Percentiles rank a stretch among this genome's conserved stretches.
Conservation (phyloP, 2,329 filamentous ascomycete genomes). For the Fusarium albidum region DNA sequence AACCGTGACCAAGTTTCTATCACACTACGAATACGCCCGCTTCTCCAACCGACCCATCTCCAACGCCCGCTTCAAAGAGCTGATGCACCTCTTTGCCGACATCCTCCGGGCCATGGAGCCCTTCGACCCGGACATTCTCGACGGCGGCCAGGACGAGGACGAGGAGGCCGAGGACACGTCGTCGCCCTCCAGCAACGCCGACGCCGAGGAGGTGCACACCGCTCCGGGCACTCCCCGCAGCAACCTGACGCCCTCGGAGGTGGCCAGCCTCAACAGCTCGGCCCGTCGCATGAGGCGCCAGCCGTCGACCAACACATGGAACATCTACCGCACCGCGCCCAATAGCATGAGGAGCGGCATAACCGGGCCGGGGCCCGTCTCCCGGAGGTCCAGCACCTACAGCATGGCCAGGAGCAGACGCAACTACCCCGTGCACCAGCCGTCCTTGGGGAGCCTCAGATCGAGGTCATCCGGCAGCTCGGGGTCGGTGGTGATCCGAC, state of each 20-base stretch:
- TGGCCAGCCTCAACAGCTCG: conserved; percentile 45
- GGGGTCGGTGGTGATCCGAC: conserved; percentile 59
- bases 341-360: conserved; percentile 59
- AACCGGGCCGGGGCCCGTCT: conserved; percentile 42
- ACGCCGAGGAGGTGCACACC: conserved; percentile 54
- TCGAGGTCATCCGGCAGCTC: conserved; percentile 48
- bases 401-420: conserved; percentile 54
- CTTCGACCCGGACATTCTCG: conserved; percentile 63
- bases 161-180: conserved; percentile 36
- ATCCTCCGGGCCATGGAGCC: conserved; percentile 79
- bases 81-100: conserved; percentile 88
- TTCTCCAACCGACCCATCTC: conserved; percentile 78
- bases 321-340: conserved; percentile 60
- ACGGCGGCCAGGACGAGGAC: conserved; percentile 40
- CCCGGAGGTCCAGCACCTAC: conserved; percentile 47
- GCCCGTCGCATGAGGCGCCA: conserved; percentile 45
- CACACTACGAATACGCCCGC: conserved; percentile 82
- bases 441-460: conserved; percentile 51
- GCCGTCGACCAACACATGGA: conserved; percentile 54
- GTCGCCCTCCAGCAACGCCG: conserved; percentile 52
- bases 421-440: conserved; percentile 49
- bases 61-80: conserved; percentile 73
- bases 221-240: conserved; percentile 51
- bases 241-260: conserved; percentile 40
- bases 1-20: conserved; percentile 70